Evolutionary conservation across 495 filamentous ascomycete genomes (phyloP).

Genomic region (Penicillium salamii): DNA sequence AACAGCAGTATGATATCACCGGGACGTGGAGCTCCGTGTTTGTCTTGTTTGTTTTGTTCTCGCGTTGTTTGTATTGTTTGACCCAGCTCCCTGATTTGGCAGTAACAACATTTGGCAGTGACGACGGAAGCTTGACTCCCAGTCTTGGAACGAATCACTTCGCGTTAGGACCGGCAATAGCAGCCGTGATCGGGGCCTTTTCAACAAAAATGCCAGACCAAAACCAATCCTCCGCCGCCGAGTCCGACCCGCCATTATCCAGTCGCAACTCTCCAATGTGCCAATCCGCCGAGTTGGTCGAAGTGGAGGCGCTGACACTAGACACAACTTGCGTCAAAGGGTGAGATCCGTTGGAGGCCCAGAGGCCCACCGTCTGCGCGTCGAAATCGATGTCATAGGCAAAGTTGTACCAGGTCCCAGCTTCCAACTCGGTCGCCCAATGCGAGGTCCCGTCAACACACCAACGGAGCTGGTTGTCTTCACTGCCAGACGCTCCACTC

Average conservation of each 20-base stretch:
- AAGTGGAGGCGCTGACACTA: constrained; percentile 55
- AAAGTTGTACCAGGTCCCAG: constrained; percentile 70
- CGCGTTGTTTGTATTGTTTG: not conserved
- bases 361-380: constrained; percentile 60
- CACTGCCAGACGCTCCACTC: constrained; percentile 35
- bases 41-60: not conserved
- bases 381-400: constrained; percentile 64
- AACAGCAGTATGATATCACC: too few species aligned
- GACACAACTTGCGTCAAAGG: constrained; percentile 55
- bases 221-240: constrained; percentile 61
- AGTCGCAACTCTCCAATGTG: constrained; percentile 70
- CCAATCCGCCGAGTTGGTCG: constrained; percentile 70
- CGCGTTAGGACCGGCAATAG: constrained; percentile 49
- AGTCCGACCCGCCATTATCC: constrained; percentile 52
- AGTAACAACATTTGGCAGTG: too few species aligned
- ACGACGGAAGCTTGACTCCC: too few species aligned
- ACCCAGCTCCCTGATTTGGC: too few species aligned
- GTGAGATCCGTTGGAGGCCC: constrained; percentile 61
- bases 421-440: constrained; percentile 50
- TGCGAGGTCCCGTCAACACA: constrained; percentile 49
- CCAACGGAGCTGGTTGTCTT: constrained; percentile 53
- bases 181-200: constrained; percentile 57
- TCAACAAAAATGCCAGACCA: constrained; percentile 73
- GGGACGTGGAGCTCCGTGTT: too few species aligned
- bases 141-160: too few species aligned